phyloP scores from a whole-genome alignment of 2,329 filamentous ascomycete species.

The Fusarium verticillioides region DNA sequence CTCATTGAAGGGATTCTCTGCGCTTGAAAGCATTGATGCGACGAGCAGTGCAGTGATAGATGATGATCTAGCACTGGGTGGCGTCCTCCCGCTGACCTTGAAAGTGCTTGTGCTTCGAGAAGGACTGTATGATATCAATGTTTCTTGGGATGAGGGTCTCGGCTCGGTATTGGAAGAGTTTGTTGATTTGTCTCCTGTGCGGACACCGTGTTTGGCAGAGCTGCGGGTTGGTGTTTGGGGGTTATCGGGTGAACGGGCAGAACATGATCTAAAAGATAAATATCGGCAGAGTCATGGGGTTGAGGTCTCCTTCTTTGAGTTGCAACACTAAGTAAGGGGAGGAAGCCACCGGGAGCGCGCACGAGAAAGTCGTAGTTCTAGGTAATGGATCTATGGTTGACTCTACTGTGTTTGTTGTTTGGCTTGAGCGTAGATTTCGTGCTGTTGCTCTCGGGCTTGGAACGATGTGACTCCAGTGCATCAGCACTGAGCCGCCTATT shows the following conservation, averaged over 20 bases:
- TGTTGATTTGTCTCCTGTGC: background rate
- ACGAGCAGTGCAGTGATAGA: fast-evolving
- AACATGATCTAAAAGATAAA: background rate
- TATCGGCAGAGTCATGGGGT: background rate
- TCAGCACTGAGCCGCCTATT: background rate
- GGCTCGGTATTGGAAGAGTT: background rate
- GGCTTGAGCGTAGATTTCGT: background rate
- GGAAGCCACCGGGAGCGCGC: background rate
- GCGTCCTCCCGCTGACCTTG: background rate
- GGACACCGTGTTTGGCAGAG: background rate
- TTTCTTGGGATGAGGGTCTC: background rate
- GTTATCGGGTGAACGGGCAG: fast-evolving
- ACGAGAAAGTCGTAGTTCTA: too few species aligned
- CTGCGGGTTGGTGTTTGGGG: background rate
- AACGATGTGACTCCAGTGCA: background rate
- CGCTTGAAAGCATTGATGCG: background rate
- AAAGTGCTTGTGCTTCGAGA: background rate
- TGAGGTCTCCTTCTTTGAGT: background rate
- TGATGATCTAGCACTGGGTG: background rate
- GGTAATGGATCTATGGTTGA: background rate
- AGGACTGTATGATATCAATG: background rate
- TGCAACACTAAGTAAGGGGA: background rate
- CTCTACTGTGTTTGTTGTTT: background rate
- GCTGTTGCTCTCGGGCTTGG: background rate
- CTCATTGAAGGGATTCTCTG: fast-evolving